Evolutionary conservation across 2,329 filamentous ascomycete genomes (phyloP).

Genomic region (Rachicladosporium sp.): DNA sequence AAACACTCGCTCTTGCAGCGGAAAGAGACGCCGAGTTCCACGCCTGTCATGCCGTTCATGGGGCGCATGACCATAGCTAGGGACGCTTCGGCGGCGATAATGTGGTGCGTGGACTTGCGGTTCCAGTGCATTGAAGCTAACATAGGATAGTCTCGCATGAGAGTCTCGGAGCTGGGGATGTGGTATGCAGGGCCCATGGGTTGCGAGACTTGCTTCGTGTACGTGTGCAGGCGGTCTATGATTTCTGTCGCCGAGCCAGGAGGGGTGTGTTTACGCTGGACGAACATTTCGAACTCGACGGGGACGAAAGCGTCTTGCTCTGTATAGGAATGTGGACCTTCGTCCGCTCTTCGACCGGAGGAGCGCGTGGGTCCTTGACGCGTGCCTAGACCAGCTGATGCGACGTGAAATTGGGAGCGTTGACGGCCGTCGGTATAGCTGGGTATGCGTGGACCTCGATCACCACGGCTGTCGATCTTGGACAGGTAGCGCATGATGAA

Average conservation of each 20-base stretch:
- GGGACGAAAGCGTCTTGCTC: slow-evolving; percentile 18
- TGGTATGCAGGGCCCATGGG: slow-evolving; percentile 21
- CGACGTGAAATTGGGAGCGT: slow-evolving; percentile 13
- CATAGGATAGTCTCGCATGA: slow-evolving; percentile 21
- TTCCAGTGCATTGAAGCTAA: slow-evolving; percentile 15
- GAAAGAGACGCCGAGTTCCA: slow-evolving; percentile 22
- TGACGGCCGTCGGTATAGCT: slow-evolving; percentile 9
- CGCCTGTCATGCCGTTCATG: slow-evolving; percentile 18
- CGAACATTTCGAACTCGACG: slow-evolving; percentile 29
- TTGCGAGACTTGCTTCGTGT: slow-evolving; percentile 23
- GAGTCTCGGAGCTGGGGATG: slow-evolving; percentile 21
- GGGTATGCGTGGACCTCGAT: slow-evolving; percentile 2
- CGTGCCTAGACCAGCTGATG: slow-evolving; percentile 5
- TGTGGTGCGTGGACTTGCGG: slow-evolving; percentile 20
- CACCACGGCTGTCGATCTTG: slow-evolving; percentile 16
- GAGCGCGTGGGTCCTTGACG: slow-evolving; percentile 4
- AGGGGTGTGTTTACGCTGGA: slow-evolving; percentile 20
- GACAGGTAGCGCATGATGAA: slow-evolving; percentile 34
- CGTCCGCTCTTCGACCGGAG: slow-evolving; percentile 10
- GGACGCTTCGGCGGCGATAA: slow-evolving; percentile 30
- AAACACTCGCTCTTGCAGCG: slow-evolving; percentile 13
- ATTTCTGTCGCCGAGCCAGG: slow-evolving; percentile 11
- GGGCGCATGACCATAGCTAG: slow-evolving; percentile 29
- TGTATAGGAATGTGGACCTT: not conserved
- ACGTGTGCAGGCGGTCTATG: slow-evolving; percentile 24